phyloP scores from a whole-genome alignment of 2,329 filamentous ascomycete species.

The Pseudocercospora crystallina region DNA sequence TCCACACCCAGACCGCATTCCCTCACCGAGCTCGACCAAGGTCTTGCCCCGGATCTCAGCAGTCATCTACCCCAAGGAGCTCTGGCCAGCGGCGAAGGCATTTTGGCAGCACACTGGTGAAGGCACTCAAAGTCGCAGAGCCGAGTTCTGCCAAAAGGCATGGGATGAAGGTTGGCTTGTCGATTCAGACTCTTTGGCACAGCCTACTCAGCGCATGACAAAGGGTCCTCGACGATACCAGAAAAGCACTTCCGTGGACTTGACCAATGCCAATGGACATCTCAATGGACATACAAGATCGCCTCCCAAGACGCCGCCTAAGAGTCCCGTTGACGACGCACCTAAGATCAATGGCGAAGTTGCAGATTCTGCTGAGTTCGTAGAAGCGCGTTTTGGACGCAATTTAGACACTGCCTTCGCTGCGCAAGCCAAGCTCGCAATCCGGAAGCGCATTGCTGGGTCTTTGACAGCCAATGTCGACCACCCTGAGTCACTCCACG shows the following conservation, averaged over 20 bases:
- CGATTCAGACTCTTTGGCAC: conserved; percentile 43
- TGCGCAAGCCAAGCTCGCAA: conserved; percentile 78
- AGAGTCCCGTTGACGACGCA: conserved; percentile 17
- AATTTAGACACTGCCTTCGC: conserved; percentile 82
- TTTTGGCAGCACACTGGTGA: conserved; percentile 98
- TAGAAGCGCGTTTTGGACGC: conserved; percentile 91
- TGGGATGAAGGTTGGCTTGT: conserved; percentile 68
- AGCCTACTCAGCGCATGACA: conserved; percentile 41
- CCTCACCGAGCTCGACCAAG: conserved; percentile 40
- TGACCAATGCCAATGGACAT: conserved; percentile 22
- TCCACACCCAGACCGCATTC: conserved; percentile 55
- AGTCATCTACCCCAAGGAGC: conserved; percentile 67
- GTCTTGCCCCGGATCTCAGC: conserved; percentile 48
- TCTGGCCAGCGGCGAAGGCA: conserved; percentile 76
- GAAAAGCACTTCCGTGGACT: conserved; percentile 56
- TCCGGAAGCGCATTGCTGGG: conserved; percentile 83
- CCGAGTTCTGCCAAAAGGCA: conserved; percentile 80
- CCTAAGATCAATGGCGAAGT: conserved; percentile 33
- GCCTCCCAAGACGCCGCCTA: conserved; percentile 11
- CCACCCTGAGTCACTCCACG: conserved; percentile 57
- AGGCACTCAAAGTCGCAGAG: conserved; percentile 84
- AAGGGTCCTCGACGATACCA: conserved; percentile 84
- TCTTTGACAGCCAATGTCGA: conserved; percentile 74
- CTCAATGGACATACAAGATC: conserved; percentile 18
- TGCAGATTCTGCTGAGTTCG: conserved; percentile 73